These are phyloP conservation scores for Pyrenophora seminiperda DNA, from an alignment of 2,329 filamentous ascomycete species.

Conservation along the genomic window DNA sequence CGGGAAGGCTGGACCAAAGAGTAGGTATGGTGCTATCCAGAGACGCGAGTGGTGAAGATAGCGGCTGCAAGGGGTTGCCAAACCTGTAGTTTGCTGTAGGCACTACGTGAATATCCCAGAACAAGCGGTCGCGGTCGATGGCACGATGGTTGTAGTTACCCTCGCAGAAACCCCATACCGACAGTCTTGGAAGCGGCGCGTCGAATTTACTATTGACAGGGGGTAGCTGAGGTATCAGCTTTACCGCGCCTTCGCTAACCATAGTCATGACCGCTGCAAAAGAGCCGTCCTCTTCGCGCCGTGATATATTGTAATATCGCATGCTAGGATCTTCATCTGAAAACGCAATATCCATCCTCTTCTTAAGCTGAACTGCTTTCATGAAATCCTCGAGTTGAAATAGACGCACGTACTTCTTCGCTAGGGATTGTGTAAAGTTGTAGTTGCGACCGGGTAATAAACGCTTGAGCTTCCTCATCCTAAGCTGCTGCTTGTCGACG, in stretches of 20 bases:
- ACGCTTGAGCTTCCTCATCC: conserved; percentile 64
- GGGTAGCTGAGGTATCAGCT: conserved; percentile 60
- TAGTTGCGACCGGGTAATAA: conserved; percentile 64
- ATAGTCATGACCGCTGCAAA: conserved; percentile 71
- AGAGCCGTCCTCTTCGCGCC: conserved; percentile 65
- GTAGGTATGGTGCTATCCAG: conserved; percentile 8
- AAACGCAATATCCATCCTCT: conserved; percentile 63
- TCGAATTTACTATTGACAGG: conserved; percentile 57
- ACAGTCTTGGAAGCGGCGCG: conserved; percentile 49
- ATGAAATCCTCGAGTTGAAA: conserved; percentile 49
- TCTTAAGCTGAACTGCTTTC: conserved; percentile 66
- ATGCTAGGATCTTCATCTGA: conserved; percentile 21
- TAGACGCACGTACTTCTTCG: conserved; percentile 61
- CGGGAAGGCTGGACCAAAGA: conserved; percentile 29
- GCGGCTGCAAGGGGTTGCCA: conserved; percentile 58
- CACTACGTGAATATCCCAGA: conserved; percentile 65
- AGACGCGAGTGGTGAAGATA: conserved; percentile 40
- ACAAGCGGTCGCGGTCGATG: conserved; percentile 68
- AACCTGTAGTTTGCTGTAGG: conserved; percentile 65
- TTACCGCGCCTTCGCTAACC: conserved; percentile 63
- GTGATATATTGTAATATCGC: conserved; percentile 56
- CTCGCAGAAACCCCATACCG: conserved; percentile 71
- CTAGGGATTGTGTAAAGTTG: conserved; percentile 65
- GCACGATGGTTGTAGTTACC: conserved; percentile 73
- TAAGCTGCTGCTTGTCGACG: conserved; percentile 60